Evolutionary conservation across 78 protist species (phyloP), one percentile per base, ranked within the genome.

Genomic region (Dictyostelium discoideum): DNA sequence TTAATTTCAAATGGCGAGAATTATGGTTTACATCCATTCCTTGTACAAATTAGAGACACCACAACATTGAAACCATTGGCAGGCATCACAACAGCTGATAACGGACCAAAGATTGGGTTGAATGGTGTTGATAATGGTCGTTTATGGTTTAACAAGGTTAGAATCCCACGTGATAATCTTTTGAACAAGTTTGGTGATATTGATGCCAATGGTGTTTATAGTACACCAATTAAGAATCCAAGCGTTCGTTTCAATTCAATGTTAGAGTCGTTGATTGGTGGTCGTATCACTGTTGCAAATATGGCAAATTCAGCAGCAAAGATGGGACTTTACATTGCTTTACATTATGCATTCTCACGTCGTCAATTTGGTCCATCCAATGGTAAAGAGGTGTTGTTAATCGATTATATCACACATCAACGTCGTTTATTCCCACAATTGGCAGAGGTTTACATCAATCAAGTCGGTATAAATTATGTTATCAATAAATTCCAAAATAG

Each of bases 81-180:
- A 10, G 97, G 97, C 24, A 89, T 96, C 0, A 57, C 82, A 2
- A 24, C 93, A 1, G 97, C 93, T 7, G 97, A 96, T 60, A 84
- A 76, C 72, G 97, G 97, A 0, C 95, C 95, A 42, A 96, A 96
- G 86, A 80, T 85, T 78, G 97, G 97, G 32, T 26, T 84, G 10
- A 85, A 96, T 42, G 97, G 97, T 44, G 96, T 96, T n/a, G 97
- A 96, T 20, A 96, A 96, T 79, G 97, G 97, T 42, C 76, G 92
- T 60, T 13, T 96, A 3, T 93, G 96, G 97, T 96, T 96, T 37
- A 81, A 96, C 5, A 22, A 81, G 14, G 97, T 96, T 22, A 77
- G 97, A 63, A 60, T 96, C 0, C 97, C 97, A 7, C 24, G 85
- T 14, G 96, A 87, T 1, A 93, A 92, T 14, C 29, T 96, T 9